Evolutionary conservation across 2,329 filamentous ascomycete genomes (phyloP).

Genomic region (Ophiognomonia clavigignenti-juglandacearum): DNA sequence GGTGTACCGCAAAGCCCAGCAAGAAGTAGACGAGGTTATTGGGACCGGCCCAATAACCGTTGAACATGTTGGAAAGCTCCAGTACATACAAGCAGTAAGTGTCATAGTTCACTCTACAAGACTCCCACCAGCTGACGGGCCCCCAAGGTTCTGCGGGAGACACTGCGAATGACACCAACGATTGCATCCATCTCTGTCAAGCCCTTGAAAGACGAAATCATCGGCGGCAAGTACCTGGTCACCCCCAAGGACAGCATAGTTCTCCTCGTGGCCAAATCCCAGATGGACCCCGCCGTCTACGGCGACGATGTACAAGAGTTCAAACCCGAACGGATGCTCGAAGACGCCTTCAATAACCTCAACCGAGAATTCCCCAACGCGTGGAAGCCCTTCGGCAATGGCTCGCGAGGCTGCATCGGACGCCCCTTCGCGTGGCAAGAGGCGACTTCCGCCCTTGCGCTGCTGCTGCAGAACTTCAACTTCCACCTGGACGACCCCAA

Average conservation of each 20-base stretch:
- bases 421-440: conserved; percentile 74
- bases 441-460: conserved; percentile 53
- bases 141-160: conserved; percentile 53
- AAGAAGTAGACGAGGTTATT: conserved; percentile 63
- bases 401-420: conserved; percentile 64
- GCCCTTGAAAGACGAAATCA: conserved; percentile 44
- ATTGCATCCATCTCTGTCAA: conserved; percentile 54
- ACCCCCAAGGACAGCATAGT: conserved; percentile 44
- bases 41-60: conserved; percentile 52
- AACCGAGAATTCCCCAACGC: conserved; percentile 56
- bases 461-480: conserved; percentile 68
- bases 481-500: conserved; percentile 57
- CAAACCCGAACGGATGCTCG: conserved; percentile 67
- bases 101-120: neutral
- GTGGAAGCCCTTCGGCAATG: conserved; percentile 65
- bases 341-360: conserved; percentile 58
- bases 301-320: conserved; percentile 63
- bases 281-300: conserved; percentile 59
- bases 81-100: conserved; percentile 56
- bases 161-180: conserved; percentile 57
- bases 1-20: conserved; percentile 54
- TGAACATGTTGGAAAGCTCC: conserved; percentile 59
- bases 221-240: conserved; percentile 59
- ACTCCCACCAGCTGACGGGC: neutral
- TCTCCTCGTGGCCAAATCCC: conserved; percentile 47